Evolutionary conservation across 2,329 filamentous ascomycete species (phyloP), one percentile per base, ranked within the genome.

Genomic region (Diplodia mutila): DNA sequence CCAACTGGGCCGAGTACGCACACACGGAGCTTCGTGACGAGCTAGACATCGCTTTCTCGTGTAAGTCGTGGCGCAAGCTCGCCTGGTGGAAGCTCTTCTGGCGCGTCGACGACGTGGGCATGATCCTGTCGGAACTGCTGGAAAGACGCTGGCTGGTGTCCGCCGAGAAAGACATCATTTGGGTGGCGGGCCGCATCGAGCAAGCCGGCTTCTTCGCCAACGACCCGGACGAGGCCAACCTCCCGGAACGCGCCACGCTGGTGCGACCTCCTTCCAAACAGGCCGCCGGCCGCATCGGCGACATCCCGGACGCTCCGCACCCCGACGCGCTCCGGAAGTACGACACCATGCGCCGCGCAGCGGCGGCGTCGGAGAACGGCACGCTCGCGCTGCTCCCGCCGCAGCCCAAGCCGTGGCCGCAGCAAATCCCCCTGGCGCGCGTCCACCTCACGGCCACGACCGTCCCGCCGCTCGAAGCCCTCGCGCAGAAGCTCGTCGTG

Each of bases 41-140:
- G 72, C 86, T 97, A 1, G 90, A 94, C 71, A 81, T 87, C 53
- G 93, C 92, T 0, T 94, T 97, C 72, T 83, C 86, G 0, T 89
- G 91, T n/a, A 85, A 82, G 21, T 85, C 89, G 48, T 97, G 94
- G 94, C 86, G 88, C 29, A 90, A 91, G 70, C 83, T 97, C 4
- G 86, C 89, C 18, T 98, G 94, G 94, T 97, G 93, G 91, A 97
- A 97, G 77, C 85, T 98, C 0, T 93, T 97, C 76, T 97, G 93
- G 93, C 89, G 93, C 23, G 93, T 95, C 27, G 94, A 98, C 75
- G 94, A 97, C 73, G 92, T 97, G 12, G 88, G 89, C 2, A 91
- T 94, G 85, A 89, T 97, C 66, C 89, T 91, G 2, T 87, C 89
- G 0, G 91, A 95, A 72, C 90, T 97, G 69, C 82, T 97, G 3